Evolutionary conservation across 768 basidiomycete genomes (phyloP), one percentile per base, ranked within the genome.

Genomic region (Agrocybe pediades): DNA sequence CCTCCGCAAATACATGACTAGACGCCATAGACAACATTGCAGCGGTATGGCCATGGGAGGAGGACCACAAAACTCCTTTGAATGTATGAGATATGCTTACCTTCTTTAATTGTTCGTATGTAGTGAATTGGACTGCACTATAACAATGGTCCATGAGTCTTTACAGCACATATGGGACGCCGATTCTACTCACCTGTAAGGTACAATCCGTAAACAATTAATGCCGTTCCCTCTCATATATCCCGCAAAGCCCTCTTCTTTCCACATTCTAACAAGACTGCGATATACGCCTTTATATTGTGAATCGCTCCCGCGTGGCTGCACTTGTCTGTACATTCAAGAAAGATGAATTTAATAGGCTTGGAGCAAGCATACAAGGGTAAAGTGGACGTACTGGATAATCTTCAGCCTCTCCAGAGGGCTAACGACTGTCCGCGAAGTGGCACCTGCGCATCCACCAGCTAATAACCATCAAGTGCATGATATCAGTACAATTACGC

Each of bases 321-420:
- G 96, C n/a, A 93, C 93, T 75, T 98, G 95, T 67, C 95, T 96
- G 39, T 57, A n/a, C 23, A 46, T 36, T 36, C 13, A 33, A 47
- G 24, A 41, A 30, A 56, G 46, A 26, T 41, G 45, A 59, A 47
- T n/a, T 43, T 56, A 41, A 48, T 30, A 29, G 53, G 23, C 11
- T 26, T 33, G 43, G 36, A 23, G 46, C 19, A 33, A 33, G 2
- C 44, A 26, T 41, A 43, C 40, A 50, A 39, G n/a, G 21, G 52
- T 43, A 2, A 27, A n/a, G n/a, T n/a, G n/a, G n/a, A 78, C 91
- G 65, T 62, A 95, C 95, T 95, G 88, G 56, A 99, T 97, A 65
- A 99, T 98, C 72, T 99, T 99, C 50, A 98, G 77, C 54, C 96
- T 76, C 64, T 98, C 95, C 13, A 98, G 69, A 9, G 95, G 96